Base-by-base conservation (phyloP, 192 early-diverging fungal genomes). In the Backusella mclennaniae region DNA sequence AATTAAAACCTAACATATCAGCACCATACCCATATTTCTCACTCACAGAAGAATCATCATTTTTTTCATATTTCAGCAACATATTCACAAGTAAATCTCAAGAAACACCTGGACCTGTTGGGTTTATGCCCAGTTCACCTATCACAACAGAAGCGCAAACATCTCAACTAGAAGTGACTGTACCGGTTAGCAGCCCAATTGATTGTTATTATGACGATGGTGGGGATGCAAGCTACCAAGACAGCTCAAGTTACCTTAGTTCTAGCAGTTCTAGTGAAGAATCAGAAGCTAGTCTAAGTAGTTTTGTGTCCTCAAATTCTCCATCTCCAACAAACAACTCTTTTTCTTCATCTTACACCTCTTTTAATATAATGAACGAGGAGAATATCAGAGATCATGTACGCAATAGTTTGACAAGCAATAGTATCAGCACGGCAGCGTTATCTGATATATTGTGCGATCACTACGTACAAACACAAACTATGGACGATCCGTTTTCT, bases 401-500 rank as follows among this genome's bases (percentile, higher is more conserved):
- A 26, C 39, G 21, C 26, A 71, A 71, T 41, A 49, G 70, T 49
- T 4, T 42, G 42, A 71, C 44, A 23, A 49, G 70, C 31, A 41
- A 71, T 14, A 63, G 52, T 39, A 17, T 35, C 19, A 74, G 73
- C 41, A 36, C 67, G 0, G 38, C 15, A n/a, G 69, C 76, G 19
- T 71, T 77, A 63, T 77, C 76, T 46, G 76, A 71, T 7, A 70
- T 77, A 9, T 66, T 77, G 35, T 77, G 76, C 23, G 76, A 77
- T n/a, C 76, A 77, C 49, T 77, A 77, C 31, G 68, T 77, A 12
- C 76, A 77, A 42, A 66, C 44, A 42, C 73, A 67, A 67, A 66
- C 41, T 23, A 26, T 74, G 56, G 35, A 26, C 1, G 33, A 63
- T 63, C 56, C 56, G 8, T 63, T 63, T 63, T 63, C 56, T 63